These are phyloP conservation scores for Coniferiporia weirii DNA, from an alignment of 1,284 basidiomycete genomes.

Conservation along the genomic window DNA sequence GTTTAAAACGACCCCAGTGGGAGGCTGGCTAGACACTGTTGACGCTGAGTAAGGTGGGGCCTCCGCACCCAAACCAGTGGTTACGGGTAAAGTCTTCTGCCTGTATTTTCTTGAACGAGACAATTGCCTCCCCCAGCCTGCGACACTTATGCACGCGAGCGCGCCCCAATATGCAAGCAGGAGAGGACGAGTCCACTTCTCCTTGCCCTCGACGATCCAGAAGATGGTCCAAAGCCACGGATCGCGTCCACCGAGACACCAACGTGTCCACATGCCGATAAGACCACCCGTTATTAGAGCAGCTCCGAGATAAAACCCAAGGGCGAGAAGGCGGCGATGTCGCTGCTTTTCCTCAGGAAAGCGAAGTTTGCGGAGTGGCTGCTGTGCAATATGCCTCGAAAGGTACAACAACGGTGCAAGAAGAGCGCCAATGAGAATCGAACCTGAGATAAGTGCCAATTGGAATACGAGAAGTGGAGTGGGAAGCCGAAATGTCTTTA, in stretches of 20 bases:
- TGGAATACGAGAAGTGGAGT: conserved; percentile 92
- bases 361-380: conserved; percentile 83
- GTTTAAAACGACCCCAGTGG: neutral
- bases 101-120: conserved; percentile 68
- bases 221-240: conserved; percentile 87
- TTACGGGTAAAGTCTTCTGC: conserved; percentile 4
- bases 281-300: conserved; percentile 76
- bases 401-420: conserved; percentile 93
- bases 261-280: conserved; percentile 90
- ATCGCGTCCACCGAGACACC: conserved; percentile 80
- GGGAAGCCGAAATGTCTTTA: conserved; percentile 91
- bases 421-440: conserved; percentile 86
- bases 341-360: conserved; percentile 85
- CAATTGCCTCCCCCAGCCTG: conserved; percentile 89
- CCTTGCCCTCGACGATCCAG: conserved; percentile 70
- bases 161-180: conserved; percentile 84
- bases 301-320: conserved; percentile 81
- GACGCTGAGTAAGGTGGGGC: neutral
- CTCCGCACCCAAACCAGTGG: neutral
- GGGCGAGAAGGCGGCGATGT: conserved; percentile 81
- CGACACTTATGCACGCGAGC: conserved; percentile 79
- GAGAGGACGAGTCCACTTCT: conserved; percentile 77
- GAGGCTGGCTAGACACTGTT: neutral
- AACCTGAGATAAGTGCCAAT: conserved; percentile 89
- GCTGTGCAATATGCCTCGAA: conserved; percentile 88